Conservation (phyloP, 352 stramenopile genomes). For the Globisporangium apiculatum region DNA sequence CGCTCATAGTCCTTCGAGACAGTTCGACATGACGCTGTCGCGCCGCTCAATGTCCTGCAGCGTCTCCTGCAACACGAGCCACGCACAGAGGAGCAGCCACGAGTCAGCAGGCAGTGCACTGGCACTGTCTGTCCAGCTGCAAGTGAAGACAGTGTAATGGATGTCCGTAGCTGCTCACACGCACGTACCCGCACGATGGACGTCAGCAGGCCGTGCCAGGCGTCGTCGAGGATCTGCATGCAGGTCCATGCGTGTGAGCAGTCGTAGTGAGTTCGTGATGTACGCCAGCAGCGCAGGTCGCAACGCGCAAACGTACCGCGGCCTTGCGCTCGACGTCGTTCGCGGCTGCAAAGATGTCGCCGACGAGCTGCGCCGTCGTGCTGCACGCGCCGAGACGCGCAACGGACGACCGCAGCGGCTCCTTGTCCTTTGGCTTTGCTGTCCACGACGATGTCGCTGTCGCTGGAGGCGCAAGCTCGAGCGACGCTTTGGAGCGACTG, state of each 20-base stretch:
- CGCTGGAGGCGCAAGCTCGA: constrained; percentile 2
- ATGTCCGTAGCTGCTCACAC: neutral
- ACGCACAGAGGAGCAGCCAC: too few relatives aligned
- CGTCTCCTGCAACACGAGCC: constrained; percentile 30
- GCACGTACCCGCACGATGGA: constrained; percentile 44
- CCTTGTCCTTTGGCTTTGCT: constrained; percentile 11
- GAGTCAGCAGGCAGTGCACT: neutral
- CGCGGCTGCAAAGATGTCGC: constrained; percentile 39
- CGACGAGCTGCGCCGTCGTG: constrained; percentile 18
- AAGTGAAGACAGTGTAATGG: neutral
- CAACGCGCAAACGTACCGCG: constrained; percentile 16
- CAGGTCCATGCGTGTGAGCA: neutral
- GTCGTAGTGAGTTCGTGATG: neutral
- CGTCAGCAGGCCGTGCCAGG: constrained; percentile 44
- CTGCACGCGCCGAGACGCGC: constrained; percentile 3
- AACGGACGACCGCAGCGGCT: constrained; percentile 3
- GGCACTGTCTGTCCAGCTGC: neutral
- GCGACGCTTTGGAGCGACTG: neutral
- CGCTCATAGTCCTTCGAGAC: constrained; percentile 51
- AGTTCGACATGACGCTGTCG: constrained; percentile 60
- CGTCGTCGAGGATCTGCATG: constrained; percentile 39
- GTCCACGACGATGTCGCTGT: neutral
- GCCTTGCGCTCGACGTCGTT: constrained; percentile 51
- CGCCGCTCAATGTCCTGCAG: constrained; percentile 58
- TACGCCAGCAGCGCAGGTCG: neutral